Evolutionary conservation across 305 asterid species (phyloP), one percentile per base, ranked within the genome.

Genomic region (Caryopteris hybrid): DNA sequence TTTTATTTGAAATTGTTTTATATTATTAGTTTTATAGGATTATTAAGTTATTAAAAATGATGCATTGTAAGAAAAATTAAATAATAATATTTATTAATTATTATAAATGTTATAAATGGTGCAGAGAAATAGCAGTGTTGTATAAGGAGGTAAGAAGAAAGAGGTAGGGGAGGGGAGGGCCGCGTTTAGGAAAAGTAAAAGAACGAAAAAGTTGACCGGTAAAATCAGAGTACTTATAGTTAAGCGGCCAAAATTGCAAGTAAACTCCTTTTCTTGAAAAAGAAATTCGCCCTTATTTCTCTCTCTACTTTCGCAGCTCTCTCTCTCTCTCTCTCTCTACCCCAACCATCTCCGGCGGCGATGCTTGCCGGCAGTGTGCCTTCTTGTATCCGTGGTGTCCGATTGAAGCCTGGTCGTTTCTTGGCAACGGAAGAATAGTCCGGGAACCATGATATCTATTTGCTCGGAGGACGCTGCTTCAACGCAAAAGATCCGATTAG

Each of bases 341-440:
- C 54, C 69, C 64, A 74, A 57, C 72, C 60, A 74, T 23, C 72
- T 54, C 79, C 78, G 73, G 79, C 75, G 76, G 77, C 75, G 74
- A 78, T 78, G 83, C 78, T 72, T 7, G 74, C 78, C 72, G 79
- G 78, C 55, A 5, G 70, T 3, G 53, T 23, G 9, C 50, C 73
- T 50, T 38, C 57, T 16, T 21, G 14, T 70, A 8, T 64, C 68
- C 65, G 74, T n/a, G n/a, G n/a, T n/a, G n/a, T n/a, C n/a, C n/a
- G n/a, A 38, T 65, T 27, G 70, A 60, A 38, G 16, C 34, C 73
- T 36, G 27, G 5, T 45, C 0, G 5, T 64, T 18, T 62, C 27
- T 38, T 14, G 41, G 53, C 52, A 12, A 21, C 74, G 66, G 54
- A 66, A 55, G 67, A 67, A 13, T 79, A 73, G 70, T 47, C 75